Base-by-base conservation (phyloP, 176 grass and related monocot species). In the Stipa capillata region DNA sequence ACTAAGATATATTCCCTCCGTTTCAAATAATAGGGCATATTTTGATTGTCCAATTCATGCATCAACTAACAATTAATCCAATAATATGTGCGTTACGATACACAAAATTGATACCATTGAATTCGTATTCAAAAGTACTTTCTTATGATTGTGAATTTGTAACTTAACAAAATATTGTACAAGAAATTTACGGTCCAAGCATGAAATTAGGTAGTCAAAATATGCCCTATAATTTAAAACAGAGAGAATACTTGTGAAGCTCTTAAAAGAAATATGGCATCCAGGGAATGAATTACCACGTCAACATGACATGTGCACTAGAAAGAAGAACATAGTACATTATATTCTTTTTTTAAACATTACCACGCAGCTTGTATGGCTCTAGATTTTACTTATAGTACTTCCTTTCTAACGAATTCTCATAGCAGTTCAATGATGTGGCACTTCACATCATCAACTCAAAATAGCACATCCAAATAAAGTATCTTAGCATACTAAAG, bases 391-490 rank as follows among this genome's bases (percentile, higher is more conserved):
- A 60, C 39, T 68, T 52, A 40, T n/a, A 10, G 35, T 53, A 75
- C 4, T 84, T 28, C 52, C 20, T 76, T 83, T 66, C 21, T 72
- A 29, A 28, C 52, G 16, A 75, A 37, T 75, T 9, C 4, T 32
- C 21, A 31, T 21, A 60, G 6, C 9, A 63, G 25, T 73, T 59
- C 41, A 68, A 31, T 39, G 57, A 57, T 76, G 16, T 81, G 35
- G 25, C 18, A 72, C 8, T 76, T 67, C 86, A 84, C 31, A 74
- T 53, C 0, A 32, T 36, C 58, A 84, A 79, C 18, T 48, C 31
- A 62, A 62, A 60, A 59, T 36, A 69, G 28, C 7, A 72, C 48
- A 15, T 57, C 29, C 21, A 72, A 66, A 77, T 20, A 81, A 81
- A 84, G 53, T 43, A 64, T 28, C 23, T 32, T 33, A 42, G 15